Evolutionary conservation across 768 basidiomycete species (phyloP).

Genomic region (Russula lepida): DNA sequence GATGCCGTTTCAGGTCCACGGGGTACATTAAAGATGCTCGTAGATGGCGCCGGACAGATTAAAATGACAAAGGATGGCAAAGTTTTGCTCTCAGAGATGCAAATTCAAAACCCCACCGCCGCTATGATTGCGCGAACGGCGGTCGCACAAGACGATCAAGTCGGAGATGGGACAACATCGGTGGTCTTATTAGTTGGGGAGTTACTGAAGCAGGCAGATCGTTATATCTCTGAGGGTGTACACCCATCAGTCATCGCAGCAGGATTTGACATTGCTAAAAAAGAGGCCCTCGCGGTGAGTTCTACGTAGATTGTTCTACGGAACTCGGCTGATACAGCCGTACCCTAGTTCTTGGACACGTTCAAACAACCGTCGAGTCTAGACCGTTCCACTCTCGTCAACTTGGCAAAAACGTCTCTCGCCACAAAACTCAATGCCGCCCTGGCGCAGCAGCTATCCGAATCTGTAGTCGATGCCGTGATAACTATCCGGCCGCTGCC

Average conservation of each 20-base stretch:
- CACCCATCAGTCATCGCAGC: conserved; percentile 94
- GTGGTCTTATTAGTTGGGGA: conserved; percentile 95
- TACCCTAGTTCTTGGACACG: conserved; percentile 74
- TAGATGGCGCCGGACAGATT: conserved; percentile 95
- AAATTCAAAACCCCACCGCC: conserved; percentile 98
- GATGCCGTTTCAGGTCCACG: conserved; percentile 59
- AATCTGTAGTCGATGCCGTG: conserved; percentile 94
- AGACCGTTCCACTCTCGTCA: conserved; percentile 86
- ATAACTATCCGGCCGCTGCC: conserved; percentile 71
- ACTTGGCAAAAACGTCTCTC: conserved; percentile 91
- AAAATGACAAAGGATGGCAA: conserved; percentile 99
- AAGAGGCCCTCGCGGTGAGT: conserved; percentile 80
- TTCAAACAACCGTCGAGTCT: conserved; percentile 75
- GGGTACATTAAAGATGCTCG: conserved; percentile 98
- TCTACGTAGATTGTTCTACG: conserved; percentile 18
- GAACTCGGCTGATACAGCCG: conserved; percentile 21
- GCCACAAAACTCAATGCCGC: conserved; percentile 81
- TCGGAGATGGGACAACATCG: conserved; percentile 97
- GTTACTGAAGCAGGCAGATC: conserved; percentile 93
- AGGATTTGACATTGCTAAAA: conserved; percentile 96
- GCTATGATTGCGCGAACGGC: conserved; percentile 99
- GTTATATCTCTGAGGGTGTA: conserved; percentile 95
- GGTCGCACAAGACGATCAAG: conserved; percentile 98
- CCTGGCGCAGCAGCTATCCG: conserved; percentile 81
- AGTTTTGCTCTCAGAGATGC: conserved; percentile 97